These are phyloP conservation scores for Boletus tomentosulus DNA, from an alignment of 768 basidiomycete species.

Conservation along the genomic window DNA sequence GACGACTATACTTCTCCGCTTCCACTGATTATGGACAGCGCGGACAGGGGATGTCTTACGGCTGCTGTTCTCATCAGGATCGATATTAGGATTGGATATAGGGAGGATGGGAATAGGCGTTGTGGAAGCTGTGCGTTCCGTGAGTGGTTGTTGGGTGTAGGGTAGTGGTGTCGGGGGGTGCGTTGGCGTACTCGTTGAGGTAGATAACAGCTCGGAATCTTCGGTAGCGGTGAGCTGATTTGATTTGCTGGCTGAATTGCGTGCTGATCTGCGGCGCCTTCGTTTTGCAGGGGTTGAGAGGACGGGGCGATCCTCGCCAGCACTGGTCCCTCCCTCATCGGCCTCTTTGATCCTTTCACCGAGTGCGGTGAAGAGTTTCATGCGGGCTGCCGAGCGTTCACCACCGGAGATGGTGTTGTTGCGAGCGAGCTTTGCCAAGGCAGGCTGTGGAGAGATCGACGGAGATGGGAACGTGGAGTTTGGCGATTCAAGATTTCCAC, in stretches of 20 bases:
- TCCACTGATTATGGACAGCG: conserved; percentile 37
- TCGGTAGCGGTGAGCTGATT: conserved; percentile 40
- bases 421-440: conserved; percentile 46
- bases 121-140: conserved; percentile 28
- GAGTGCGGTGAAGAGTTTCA: conserved; percentile 60
- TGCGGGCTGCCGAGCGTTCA: conserved; percentile 69
- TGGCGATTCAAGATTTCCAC: conserved; percentile 57
- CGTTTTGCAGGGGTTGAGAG: conserved; percentile 47
- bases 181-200: conserved; percentile 57
- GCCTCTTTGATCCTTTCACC: conserved; percentile 56
- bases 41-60: conserved; percentile 33
- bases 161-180: conserved; percentile 52
- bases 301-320: conserved; percentile 49
- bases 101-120: conserved; percentile 29
- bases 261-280: conserved; percentile 51
- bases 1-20: conserved; percentile 60
- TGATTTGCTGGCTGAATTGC: conserved; percentile 37
- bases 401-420: conserved; percentile 84
- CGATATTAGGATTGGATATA: conserved; percentile 23
- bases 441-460: conserved; percentile 45
- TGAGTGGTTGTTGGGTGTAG: conserved; percentile 28
- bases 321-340: conserved; percentile 60
- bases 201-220: conserved; percentile 40
- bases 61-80: conserved; percentile 30
- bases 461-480: conserved; percentile 53